Evolutionary conservation across 2,329 filamentous ascomycete species (phyloP).

Genomic region (Talaromyces funiculosus): DNA sequence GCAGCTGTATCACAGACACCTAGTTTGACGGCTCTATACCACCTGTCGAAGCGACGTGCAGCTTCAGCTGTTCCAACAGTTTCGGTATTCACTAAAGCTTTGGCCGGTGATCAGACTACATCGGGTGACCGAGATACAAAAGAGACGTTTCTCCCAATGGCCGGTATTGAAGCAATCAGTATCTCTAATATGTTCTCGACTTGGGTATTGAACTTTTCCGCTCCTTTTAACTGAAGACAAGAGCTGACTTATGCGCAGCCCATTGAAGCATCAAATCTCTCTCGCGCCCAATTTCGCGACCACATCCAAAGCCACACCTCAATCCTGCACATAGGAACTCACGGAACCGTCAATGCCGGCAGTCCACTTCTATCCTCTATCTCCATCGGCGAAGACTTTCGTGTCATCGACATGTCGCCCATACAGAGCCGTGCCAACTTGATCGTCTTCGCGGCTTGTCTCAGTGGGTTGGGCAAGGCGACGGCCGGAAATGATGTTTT

Average conservation of each 20-base stretch:
- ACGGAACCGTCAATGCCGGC: constrained; percentile 19
- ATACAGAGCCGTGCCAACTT: constrained; percentile 20
- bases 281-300: constrained; percentile 19
- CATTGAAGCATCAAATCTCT: constrained; percentile 21
- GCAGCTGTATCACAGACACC: constrained; percentile 22
- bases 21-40: constrained; percentile 20
- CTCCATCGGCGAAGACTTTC: constrained; percentile 23
- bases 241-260: constrained; percentile 11
- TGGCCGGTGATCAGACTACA: constrained; percentile 5
- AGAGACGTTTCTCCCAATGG: constrained; percentile 21
- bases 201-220: constrained; percentile 8
- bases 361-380: constrained; percentile 23
- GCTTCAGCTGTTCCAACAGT: constrained; percentile 17
- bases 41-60: constrained; percentile 19
- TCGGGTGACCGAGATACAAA: constrained; percentile 1
- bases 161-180: constrained; percentile 22
- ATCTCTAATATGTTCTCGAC: constrained; percentile 22
- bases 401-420: constrained; percentile 21
- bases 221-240: background rate
- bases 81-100: constrained; percentile 22
- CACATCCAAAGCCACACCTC: constrained; percentile 19
- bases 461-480: constrained; percentile 21
- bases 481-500: constrained; percentile 22
- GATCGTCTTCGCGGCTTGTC: constrained; percentile 23
- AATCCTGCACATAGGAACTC: constrained; percentile 23